A percentile compares a stretch with the other conserved stretches of the same genome.
These are phyloP conservation scores for Ceratobasidium theobromae DNA, from an alignment of 1,284 basidiomycete species.

Conservation along the genomic window DNA sequence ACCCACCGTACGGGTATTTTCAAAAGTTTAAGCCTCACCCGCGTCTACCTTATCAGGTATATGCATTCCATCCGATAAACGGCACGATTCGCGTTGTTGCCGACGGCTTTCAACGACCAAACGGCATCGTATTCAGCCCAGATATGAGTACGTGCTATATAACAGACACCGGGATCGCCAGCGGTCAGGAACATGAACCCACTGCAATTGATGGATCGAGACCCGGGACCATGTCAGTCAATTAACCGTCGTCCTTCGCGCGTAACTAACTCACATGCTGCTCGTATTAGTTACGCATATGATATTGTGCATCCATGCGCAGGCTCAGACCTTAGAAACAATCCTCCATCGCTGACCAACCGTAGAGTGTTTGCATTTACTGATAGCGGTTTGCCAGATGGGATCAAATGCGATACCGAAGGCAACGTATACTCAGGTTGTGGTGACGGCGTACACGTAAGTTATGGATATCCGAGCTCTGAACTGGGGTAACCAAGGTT, in stretches of 20 bases:
- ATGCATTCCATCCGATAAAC: constrained; percentile 65
- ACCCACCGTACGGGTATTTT: constrained; percentile 55
- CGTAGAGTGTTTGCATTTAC: constrained; percentile 70
- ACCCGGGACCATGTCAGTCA: constrained; percentile 66
- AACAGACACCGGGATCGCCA: constrained; percentile 46
- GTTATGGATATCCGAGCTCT: constrained; percentile 36
- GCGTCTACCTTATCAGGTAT: constrained; percentile 69
- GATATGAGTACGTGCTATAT: constrained; percentile 69
- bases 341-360: constrained; percentile 52
- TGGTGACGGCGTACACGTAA: constrained; percentile 69
- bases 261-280: neutral
- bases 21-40: constrained; percentile 66
- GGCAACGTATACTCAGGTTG: constrained; percentile 71
- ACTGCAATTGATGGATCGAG: constrained; percentile 51
- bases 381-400: constrained; percentile 65
- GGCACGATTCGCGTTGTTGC: constrained; percentile 67
- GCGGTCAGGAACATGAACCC: constrained; percentile 49
- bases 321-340: constrained; percentile 37
- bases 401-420: constrained; percentile 57
- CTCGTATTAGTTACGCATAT: constrained; percentile 60
- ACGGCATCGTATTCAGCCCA: constrained; percentile 68
- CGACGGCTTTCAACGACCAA: constrained; percentile 61
- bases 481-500: neutral
- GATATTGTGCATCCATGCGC: constrained; percentile 62
- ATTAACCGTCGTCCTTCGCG: constrained; percentile 38